A percentile compares a stretch with the other conserved stretches of the same genome.
These are phyloP conservation scores for Rosa multiflora DNA, from an alignment of 306 rosid genomes.

Conservation along the genomic window DNA sequence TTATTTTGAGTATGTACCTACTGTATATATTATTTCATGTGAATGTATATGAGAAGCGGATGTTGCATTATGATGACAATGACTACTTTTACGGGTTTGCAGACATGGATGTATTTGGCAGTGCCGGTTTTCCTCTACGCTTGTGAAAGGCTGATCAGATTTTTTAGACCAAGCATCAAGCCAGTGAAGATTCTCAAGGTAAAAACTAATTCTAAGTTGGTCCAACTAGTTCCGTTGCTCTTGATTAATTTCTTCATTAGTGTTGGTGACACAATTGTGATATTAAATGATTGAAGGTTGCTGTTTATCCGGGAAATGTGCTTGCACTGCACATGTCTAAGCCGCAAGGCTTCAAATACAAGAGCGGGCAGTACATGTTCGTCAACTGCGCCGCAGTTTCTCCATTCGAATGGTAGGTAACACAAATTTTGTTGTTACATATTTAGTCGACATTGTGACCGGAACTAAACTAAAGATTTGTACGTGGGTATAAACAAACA, in stretches of 20 bases:
- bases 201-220: not conserved
- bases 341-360: slow-evolving; percentile 56
- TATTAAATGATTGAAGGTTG: slow-evolving; percentile 35
- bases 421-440: not conserved
- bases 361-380: slow-evolving; percentile 64
- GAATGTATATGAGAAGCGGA: not conserved
- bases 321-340: slow-evolving; percentile 51
- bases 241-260: not conserved
- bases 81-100: not conserved
- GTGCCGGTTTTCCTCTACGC: slow-evolving; percentile 50
- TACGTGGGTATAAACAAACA: not conserved
- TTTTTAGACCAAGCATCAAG: slow-evolving; percentile 53
- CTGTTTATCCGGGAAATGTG: slow-evolving; percentile 61
- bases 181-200: slow-evolving; percentile 59
- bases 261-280: not conserved
- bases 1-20: not conserved
- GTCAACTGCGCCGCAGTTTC: slow-evolving; percentile 58
- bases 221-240: not conserved
- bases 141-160: slow-evolving; percentile 49
- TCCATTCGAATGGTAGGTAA: slow-evolving; percentile 52
- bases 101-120: slow-evolving; percentile 62
- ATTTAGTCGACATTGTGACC: not conserved
- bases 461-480: not conserved
- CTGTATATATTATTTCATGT: not conserved
- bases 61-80: not conserved